These are phyloP conservation scores for Flaveria linearis DNA, from an alignment of 129 eudicot species.

Conservation along the genomic window DNA sequence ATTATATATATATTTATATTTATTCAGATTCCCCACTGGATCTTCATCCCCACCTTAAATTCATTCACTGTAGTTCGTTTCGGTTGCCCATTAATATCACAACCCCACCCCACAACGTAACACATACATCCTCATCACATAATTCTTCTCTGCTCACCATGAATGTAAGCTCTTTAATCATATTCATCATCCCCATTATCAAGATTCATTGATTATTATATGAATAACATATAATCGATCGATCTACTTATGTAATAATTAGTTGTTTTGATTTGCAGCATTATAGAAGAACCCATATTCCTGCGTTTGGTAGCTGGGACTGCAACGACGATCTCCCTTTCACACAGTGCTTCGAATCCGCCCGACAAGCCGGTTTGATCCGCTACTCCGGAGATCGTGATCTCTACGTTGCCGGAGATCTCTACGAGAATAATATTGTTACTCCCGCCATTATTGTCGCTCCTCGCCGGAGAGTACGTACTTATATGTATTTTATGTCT, in stretches of 20 bases:
- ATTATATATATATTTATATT: neutral
- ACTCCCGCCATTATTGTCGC: conserved; percentile 90
- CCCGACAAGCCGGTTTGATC: conserved; percentile 57
- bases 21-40: conserved; percentile 29
- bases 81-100: conserved; percentile 11
- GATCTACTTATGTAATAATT: neutral
- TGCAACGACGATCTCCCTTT: conserved; percentile 62
- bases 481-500: too few relatives aligned
- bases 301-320: conserved; percentile 93
- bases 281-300: conserved; percentile 55
- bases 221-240: neutral
- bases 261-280: conserved; percentile 35
- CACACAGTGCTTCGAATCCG: conserved; percentile 83
- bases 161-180: conserved; percentile 9
- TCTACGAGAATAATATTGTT: conserved; percentile 66
- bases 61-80: neutral
- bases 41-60: conserved; percentile 15
- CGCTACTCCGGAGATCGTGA: conserved; percentile 69
- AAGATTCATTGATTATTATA: neutral
- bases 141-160: conserved; percentile 4
- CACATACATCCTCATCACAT: conserved; percentile 15
- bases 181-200: neutral
- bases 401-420: conserved; percentile 88
- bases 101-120: conserved; percentile 8
- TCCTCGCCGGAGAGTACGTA: conserved; percentile 60